These are phyloP conservation scores for Paramecium biaurelia DNA, from an alignment of 73 alveolate genomes.

Conservation along the genomic window DNA sequence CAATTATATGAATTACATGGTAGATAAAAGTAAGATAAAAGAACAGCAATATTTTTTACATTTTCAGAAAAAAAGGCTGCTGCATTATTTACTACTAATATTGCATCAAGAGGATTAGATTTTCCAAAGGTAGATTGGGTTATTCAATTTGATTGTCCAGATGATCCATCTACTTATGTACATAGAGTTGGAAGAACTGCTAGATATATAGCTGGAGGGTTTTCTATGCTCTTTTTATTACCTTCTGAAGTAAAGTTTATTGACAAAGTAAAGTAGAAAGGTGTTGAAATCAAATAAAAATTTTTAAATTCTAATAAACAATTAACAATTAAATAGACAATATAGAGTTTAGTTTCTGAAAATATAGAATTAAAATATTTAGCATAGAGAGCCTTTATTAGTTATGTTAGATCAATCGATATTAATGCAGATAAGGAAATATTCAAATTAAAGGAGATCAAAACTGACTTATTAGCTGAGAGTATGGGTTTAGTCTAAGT, in stretches of 20 bases:
- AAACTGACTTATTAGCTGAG: slow-evolving; percentile 69
- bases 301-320: slow-evolving; percentile 81
- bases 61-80: slow-evolving; percentile 73
- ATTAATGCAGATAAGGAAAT: slow-evolving; percentile 84
- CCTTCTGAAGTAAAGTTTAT: slow-evolving; percentile 81
- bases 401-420: slow-evolving; percentile 86
- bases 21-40: slow-evolving; percentile 80
- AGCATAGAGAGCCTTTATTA: slow-evolving; percentile 93
- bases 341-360: slow-evolving; percentile 86
- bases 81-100: slow-evolving; percentile 80
- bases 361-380: slow-evolving; percentile 83
- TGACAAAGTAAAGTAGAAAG: slow-evolving; percentile 73
- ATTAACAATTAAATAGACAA: slow-evolving; percentile 81
- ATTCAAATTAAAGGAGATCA: neutral
- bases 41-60: slow-evolving; percentile 89
- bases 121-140: slow-evolving; percentile 97
- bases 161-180: slow-evolving; percentile 80
- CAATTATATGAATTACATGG: slow-evolving; percentile 84
- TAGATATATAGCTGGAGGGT: slow-evolving; percentile 95
- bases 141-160: slow-evolving; percentile 89
- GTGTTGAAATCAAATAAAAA: slow-evolving; percentile 81
- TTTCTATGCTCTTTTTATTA: slow-evolving; percentile 81
- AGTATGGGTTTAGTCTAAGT: slow-evolving; percentile 90
- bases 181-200: slow-evolving; percentile 98
- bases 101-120: slow-evolving; percentile 94